These are phyloP conservation scores for Elsinoe necatrix DNA, from an alignment of 2,329 filamentous ascomycete species.

Conservation along the genomic window DNA sequence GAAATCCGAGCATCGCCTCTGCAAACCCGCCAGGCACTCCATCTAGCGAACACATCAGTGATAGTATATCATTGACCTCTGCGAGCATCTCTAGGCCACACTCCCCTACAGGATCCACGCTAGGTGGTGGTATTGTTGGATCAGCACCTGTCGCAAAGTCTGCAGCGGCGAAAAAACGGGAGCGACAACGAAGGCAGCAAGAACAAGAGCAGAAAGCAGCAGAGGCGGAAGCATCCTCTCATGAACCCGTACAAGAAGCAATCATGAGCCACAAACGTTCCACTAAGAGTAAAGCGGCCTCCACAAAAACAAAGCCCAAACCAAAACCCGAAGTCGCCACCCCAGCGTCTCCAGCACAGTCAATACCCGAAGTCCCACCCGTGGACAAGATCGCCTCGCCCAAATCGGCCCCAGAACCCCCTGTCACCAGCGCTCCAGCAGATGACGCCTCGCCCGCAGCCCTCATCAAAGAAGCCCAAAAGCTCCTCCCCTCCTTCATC, in stretches of 20 bases:
- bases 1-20: slow-evolving; percentile 49
- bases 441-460: slow-evolving; percentile 26
- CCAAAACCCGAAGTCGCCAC: slow-evolving; percentile 21
- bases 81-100: slow-evolving; percentile 59
- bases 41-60: slow-evolving; percentile 64
- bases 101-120: slow-evolving; percentile 49
- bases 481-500: slow-evolving; percentile 19
- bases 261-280: slow-evolving; percentile 78
- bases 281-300: slow-evolving; percentile 54
- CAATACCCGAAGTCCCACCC: slow-evolving; percentile 20
- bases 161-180: not conserved
- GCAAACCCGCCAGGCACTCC: slow-evolving; percentile 62
- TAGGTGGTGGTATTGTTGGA: slow-evolving; percentile 46
- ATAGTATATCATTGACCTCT: slow-evolving; percentile 66
- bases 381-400: slow-evolving; percentile 17
- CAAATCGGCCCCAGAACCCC: slow-evolving; percentile 16
- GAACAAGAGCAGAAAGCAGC: slow-evolving; percentile 43
- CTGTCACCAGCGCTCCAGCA: slow-evolving; percentile 15
- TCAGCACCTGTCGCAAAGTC: slow-evolving; percentile 50
- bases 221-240: slow-evolving; percentile 27
- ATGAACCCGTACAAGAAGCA: slow-evolving; percentile 55
- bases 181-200: slow-evolving; percentile 30
- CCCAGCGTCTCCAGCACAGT: slow-evolving; percentile 18
- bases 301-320: slow-evolving; percentile 18
- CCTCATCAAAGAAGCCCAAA: slow-evolving; percentile 26